These are phyloP conservation scores for Rhododendron griersonianum DNA, from an alignment of 148 eudicot genomes.

Conservation along the genomic window DNA sequence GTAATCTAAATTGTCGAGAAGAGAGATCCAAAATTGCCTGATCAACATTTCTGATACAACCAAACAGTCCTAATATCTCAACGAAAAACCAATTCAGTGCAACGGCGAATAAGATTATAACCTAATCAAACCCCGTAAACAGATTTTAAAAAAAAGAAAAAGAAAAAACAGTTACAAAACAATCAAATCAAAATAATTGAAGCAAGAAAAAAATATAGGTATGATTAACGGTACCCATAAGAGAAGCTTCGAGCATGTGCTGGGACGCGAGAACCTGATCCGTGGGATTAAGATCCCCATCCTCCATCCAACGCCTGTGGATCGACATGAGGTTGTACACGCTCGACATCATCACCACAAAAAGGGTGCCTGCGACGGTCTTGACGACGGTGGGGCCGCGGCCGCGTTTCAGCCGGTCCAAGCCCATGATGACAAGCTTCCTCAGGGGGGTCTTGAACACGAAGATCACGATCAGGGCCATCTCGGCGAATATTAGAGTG, in stretches of 20 bases:
- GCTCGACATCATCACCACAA: constrained; percentile 47
- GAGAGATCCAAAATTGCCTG: neutral
- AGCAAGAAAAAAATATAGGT: neutral
- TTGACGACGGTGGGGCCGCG: constrained; percentile 75
- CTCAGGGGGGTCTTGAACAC: constrained; percentile 73
- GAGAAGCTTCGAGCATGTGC: constrained; percentile 77
- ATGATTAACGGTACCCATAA: constrained; percentile 55
- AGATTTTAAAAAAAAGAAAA: neutral
- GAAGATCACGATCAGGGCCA: constrained; percentile 48
- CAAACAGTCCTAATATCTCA: neutral
- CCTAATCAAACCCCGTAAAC: neutral
- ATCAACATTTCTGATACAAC: neutral
- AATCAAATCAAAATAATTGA: neutral
- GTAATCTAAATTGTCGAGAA: neutral
- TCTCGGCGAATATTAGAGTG: constrained; percentile 43
- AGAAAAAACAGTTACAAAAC: neutral
- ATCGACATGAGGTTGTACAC: constrained; percentile 38
- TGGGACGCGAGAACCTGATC: constrained; percentile 66
- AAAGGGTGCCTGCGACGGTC: constrained; percentile 51
- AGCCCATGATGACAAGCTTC: constrained; percentile 50
- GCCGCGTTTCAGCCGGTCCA: constrained; percentile 77
- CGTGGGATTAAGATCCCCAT: constrained; percentile 57
- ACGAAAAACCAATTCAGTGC: neutral
- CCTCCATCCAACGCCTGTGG: constrained; percentile 40
- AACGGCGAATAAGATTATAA: neutral